A percentile compares a stretch with the other conserved stretches of the same genome.
Conservation (phyloP, 306 rosid genomes). For the Vigna nakashimae region DNA sequence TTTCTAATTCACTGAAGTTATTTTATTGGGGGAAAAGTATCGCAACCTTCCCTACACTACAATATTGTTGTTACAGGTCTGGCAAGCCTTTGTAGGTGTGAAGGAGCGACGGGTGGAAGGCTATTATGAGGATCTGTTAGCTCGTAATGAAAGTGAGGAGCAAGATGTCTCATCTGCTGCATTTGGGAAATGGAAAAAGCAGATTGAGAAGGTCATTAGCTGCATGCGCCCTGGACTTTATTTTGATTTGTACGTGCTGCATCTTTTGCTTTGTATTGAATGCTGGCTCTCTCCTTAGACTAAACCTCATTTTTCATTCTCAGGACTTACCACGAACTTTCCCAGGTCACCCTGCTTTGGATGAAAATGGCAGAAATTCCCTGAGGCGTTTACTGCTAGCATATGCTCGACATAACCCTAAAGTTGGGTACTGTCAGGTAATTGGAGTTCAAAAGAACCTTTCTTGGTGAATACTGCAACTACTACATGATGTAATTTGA, state of each 20-base stretch:
- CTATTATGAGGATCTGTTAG: slow-evolving; percentile 79
- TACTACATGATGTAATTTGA: slow-evolving; percentile 32
- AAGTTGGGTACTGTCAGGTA: slow-evolving; percentile 98
- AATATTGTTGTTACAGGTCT: slow-evolving; percentile 77
- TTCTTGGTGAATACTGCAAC: slow-evolving; percentile 37
- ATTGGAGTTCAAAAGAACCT: slow-evolving; percentile 36
- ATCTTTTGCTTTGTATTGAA: slow-evolving; percentile 69
- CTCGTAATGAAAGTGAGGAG: slow-evolving; percentile 56
- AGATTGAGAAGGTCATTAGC: slow-evolving; percentile 99
- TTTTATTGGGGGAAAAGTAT: slow-evolving; percentile 38
- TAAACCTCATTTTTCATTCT: slow-evolving; percentile 49
- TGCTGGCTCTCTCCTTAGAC: slow-evolving; percentile 59
- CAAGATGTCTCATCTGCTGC: slow-evolving; percentile 59
- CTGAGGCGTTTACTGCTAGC: slow-evolving; percentile 91
- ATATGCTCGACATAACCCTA: slow-evolving; percentile 92
- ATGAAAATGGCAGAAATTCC: slow-evolving; percentile 83
- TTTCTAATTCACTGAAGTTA: slow-evolving; percentile 42
- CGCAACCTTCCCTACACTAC: slow-evolving; percentile 51
- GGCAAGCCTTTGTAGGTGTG: slow-evolving; percentile 99
- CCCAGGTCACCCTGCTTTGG: slow-evolving; percentile 98
- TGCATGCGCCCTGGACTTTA: slow-evolving; percentile 91
- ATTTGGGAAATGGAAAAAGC: slow-evolving; percentile 85
- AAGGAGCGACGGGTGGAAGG: slow-evolving; percentile 74
- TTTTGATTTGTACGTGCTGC: slow-evolving; percentile 90
- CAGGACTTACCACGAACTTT: slow-evolving; percentile 98